Evolutionary conservation across 257 asterid species (phyloP).

Genomic region (Nicotiana noctiflora): DNA sequence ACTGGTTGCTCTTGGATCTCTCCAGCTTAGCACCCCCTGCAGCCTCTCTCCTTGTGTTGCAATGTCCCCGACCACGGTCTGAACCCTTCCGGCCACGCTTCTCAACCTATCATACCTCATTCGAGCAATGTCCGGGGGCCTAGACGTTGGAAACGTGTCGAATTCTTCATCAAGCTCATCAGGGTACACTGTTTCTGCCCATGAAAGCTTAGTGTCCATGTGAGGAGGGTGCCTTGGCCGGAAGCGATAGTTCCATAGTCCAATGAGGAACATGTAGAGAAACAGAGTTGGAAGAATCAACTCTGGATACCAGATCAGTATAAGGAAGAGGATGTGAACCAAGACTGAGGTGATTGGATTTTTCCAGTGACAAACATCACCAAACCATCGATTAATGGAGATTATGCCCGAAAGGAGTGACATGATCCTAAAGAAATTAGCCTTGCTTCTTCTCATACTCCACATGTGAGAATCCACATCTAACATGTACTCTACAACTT

Average conservation of each 20-base stretch:
- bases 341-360: slow-evolving; percentile 49
- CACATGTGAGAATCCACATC: slow-evolving; percentile 76
- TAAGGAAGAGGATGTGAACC: slow-evolving; percentile 58
- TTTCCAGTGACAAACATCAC: slow-evolving; percentile 50
- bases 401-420: slow-evolving; percentile 41
- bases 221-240: slow-evolving; percentile 65
- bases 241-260: slow-evolving; percentile 60
- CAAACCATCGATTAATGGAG: slow-evolving; percentile 45
- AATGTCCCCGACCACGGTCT: slow-evolving; percentile 64
- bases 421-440: slow-evolving; percentile 63
- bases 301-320: slow-evolving; percentile 60
- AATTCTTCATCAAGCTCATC: slow-evolving; percentile 79
- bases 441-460: slow-evolving; percentile 83
- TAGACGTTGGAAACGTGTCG: slow-evolving; percentile 59
- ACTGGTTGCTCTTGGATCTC: slow-evolving; percentile 75
- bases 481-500: slow-evolving; percentile 67
- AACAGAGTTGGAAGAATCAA: slow-evolving; percentile 54
- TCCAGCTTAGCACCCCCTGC: slow-evolving; percentile 56
- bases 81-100: slow-evolving; percentile 72
- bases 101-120: slow-evolving; percentile 75
- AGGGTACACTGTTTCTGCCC: slow-evolving; percentile 58
- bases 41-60: slow-evolving; percentile 79
- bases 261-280: slow-evolving; percentile 51
- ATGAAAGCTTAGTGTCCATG: slow-evolving; percentile 64
- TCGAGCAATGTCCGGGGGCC: slow-evolving; percentile 31